Evolutionary conservation across 306 rosid genomes (phyloP).

Genomic region (Vigna trinervia): DNA sequence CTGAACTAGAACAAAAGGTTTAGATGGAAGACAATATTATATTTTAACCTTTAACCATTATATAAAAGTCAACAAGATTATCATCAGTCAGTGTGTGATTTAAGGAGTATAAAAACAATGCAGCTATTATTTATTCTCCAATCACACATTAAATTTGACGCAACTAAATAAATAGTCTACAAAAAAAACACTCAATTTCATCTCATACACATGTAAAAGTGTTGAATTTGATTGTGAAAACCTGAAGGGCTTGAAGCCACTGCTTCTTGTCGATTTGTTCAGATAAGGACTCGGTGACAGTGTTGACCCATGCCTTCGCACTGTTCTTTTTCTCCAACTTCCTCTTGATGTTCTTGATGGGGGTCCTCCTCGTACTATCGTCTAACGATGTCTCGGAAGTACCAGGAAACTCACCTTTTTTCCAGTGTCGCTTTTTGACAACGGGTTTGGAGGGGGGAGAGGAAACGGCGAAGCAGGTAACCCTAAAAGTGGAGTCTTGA

Average conservation of each 20-base stretch:
- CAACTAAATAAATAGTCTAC: background rate
- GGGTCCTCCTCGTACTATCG: constrained; percentile 52
- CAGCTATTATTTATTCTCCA: background rate
- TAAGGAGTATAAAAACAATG: background rate
- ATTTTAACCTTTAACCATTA: background rate
- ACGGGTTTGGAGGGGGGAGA: constrained; percentile 51
- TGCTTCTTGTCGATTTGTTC: constrained; percentile 74
- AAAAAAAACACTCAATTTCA: background rate
- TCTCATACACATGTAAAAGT: background rate
- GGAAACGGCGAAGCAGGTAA: constrained; percentile 58
- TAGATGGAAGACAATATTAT: background rate
- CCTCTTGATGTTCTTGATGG: constrained; percentile 84
- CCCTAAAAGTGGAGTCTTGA: constrained; percentile 41
- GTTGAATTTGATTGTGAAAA: constrained; percentile 27
- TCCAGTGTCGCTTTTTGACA: constrained; percentile 80
- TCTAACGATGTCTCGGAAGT: constrained; percentile 52
- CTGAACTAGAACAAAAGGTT: background rate
- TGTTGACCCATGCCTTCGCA: constrained; percentile 92
- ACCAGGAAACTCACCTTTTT: constrained; percentile 83
- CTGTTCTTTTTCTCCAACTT: constrained; percentile 67
- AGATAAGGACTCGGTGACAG: constrained; percentile 86
- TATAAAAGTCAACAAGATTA: background rate
- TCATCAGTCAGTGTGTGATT: background rate
- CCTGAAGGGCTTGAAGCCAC: constrained; percentile 99
- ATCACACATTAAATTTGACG: constrained; percentile 18